phyloP scores from a whole-genome alignment of 306 rosid genomes.

The Styphnolobium japonicum region DNA sequence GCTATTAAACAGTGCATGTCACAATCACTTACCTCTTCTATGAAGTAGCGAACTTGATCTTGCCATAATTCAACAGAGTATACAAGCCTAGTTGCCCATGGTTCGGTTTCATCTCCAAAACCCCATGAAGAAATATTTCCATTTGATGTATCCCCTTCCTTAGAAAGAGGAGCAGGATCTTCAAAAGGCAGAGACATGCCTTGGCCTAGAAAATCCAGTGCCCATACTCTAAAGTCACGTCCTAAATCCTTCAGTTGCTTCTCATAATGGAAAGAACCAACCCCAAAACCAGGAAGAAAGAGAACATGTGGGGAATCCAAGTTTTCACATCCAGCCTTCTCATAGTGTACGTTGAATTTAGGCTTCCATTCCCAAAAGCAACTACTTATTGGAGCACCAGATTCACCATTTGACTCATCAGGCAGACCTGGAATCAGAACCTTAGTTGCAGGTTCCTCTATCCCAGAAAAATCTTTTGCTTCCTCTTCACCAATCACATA shows the following conservation, averaged over 20 bases:
- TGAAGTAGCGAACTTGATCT: slow-evolving; percentile 85
- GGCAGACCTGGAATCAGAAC: slow-evolving; percentile 74
- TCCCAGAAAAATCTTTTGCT: slow-evolving; percentile 44
- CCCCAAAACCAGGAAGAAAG: slow-evolving; percentile 96
- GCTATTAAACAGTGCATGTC: slow-evolving; percentile 14
- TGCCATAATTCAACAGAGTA: slow-evolving; percentile 92
- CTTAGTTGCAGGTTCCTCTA: slow-evolving; percentile 43
- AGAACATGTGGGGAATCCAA: slow-evolving; percentile 63
- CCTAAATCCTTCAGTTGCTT: slow-evolving; percentile 94
- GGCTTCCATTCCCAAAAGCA: slow-evolving; percentile 94
- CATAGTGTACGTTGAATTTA: slow-evolving; percentile 78
- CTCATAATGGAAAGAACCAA: slow-evolving; percentile 96
- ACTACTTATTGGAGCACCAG: slow-evolving; percentile 59
- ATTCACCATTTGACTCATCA: slow-evolving; percentile 57
- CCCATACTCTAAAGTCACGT: slow-evolving; percentile 77
- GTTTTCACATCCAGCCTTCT: slow-evolving; percentile 72
- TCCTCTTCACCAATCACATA: slow-evolving; percentile 71
- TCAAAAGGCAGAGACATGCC: slow-evolving; percentile 91
- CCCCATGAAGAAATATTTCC: slow-evolving; percentile 66
- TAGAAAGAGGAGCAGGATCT: slow-evolving; percentile 70
- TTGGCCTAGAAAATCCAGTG: slow-evolving; percentile 91
- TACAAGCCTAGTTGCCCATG: slow-evolving; percentile 90
- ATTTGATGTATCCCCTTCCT: slow-evolving; percentile 33
- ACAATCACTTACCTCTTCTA: slow-evolving; percentile 78
- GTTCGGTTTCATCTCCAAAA: slow-evolving; percentile 81